Evolutionary conservation across 371 early-diverging fungal species (phyloP).

Genomic region (Enterospora canceri): DNA sequence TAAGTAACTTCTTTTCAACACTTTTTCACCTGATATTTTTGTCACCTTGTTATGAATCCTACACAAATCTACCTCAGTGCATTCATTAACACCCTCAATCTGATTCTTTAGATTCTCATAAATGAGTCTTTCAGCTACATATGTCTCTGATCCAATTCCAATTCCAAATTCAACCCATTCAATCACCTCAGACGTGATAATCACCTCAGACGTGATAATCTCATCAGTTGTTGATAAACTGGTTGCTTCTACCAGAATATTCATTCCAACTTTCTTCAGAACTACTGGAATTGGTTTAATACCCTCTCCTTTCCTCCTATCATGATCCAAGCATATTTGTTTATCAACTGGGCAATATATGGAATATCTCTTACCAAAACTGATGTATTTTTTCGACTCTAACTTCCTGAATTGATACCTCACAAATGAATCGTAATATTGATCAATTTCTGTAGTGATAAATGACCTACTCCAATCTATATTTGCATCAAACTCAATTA

Average conservation of each 20-base stretch:
- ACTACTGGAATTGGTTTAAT: conserved; percentile 68
- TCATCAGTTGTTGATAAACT: neutral
- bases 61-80: no score
- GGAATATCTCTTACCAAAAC: conserved; percentile 93
- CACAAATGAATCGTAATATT: conserved; percentile 93
- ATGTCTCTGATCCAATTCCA: conserved; percentile 7
- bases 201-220: no score
- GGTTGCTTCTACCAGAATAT: neutral
- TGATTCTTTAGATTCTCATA: conserved; percentile 26
- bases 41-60: no score
- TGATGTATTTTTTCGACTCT: conserved; percentile 65
- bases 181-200: no score
- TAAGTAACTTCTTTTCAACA: no score
- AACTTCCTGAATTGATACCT: conserved; percentile 95
- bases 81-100: neutral
- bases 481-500: conserved; percentile 71
- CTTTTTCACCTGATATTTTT: no score
- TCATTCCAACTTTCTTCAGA: conserved; percentile 2
- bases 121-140: conserved; percentile 20
- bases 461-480: conserved; percentile 94
- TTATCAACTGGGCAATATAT: conserved; percentile 87
- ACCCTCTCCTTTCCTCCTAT: conserved; percentile 87
- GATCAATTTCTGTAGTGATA: conserved; percentile 93
- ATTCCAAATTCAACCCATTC: conserved; percentile 5
- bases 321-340: conserved; percentile 99